A percentile compares a stretch with the other conserved stretches of the same genome.
These are phyloP conservation scores for sorghum (Sorghum bicolor) DNA, from an alignment of 176 grass and related monocot genomes.

Conservation along the genomic window Sorghum_bicolor_NCBIv3 NC_012874.2:14298501-14299000, in stretches of 20 bases:
- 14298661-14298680: neutral
- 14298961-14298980: neutral
- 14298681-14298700: neutral
- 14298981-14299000: neutral
- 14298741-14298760: neutral
- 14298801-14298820: neutral
- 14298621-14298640: neutral
- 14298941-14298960: neutral
- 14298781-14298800: no score
- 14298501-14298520: no score
- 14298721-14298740: neutral
- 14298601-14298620: neutral
- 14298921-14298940: neutral
- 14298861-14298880: neutral
- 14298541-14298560: neutral
- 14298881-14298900: neutral
- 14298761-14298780: no score
- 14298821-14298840: neutral
- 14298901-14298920: neutral
- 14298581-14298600: neutral
- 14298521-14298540: no score
- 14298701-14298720: neutral
- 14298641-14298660: neutral
- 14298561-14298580: neutral
- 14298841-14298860: neutral